A percentile compares a stretch with the other conserved stretches of the same genome.
phyloP scores from a whole-genome alignment of 225 moss, liverwort and hornwort species.

The Antitrichia curtipendula region DNA sequence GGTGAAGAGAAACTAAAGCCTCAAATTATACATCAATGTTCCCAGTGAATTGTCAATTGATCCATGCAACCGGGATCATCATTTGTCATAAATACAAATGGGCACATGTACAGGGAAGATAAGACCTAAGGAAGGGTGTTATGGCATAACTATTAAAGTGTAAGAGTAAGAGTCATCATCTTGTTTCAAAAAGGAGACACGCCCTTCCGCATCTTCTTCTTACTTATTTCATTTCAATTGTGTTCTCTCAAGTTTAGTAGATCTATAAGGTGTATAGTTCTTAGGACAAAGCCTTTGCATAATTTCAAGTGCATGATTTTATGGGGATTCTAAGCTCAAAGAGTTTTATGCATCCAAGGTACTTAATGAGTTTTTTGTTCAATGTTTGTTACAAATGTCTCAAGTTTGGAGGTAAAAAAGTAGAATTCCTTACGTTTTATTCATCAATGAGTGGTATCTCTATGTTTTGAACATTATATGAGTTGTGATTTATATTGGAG shows the following conservation, averaged over 20 bases:
- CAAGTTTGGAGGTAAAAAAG: background rate
- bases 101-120: background rate
- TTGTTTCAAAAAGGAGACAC: background rate
- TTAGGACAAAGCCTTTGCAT: accelerated
- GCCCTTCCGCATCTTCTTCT: background rate
- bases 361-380: too few relatives aligned
- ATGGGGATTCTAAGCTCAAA: background rate
- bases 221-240: background rate
- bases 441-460: background rate
- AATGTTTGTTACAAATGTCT: accelerated
- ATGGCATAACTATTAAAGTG: background rate
- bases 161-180: background rate
- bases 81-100: accelerated
- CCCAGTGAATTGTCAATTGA: too few relatives aligned
- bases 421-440: background rate
- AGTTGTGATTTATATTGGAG: background rate
- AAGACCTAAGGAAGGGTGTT: background rate
- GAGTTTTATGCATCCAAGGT: background rate
- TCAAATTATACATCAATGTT: too few relatives aligned
- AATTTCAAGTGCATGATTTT: background rate
- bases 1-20: background rate
- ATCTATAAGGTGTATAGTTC: too few relatives aligned
- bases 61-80: accelerated
- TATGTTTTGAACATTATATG: background rate
- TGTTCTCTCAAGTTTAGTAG: too few relatives aligned